Conservation (phyloP, 176 grass and related monocot species). For the Alloteropsis semialata region DNA sequence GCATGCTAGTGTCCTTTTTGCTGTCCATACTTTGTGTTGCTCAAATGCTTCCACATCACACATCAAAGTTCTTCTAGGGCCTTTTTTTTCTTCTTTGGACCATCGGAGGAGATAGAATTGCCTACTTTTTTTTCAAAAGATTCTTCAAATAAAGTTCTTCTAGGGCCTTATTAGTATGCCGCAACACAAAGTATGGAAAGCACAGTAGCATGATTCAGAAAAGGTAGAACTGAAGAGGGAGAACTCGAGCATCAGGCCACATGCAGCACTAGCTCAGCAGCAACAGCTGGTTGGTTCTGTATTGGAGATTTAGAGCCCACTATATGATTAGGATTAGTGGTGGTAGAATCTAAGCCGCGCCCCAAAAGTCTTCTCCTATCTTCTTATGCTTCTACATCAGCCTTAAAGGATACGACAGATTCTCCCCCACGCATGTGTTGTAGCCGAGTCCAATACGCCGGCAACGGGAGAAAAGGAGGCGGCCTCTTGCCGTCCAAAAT, state of each 20-base stretch:
- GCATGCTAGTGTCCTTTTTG: no score
- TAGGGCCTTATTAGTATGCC: neutral
- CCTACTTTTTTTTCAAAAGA: neutral
- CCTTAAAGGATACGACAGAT: neutral
- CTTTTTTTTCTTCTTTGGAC: neutral
- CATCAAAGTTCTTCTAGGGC: no score
- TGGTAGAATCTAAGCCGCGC: neutral
- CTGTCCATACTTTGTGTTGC: no score
- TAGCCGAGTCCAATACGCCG: neutral
- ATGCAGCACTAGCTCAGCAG: neutral
- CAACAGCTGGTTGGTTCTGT: neutral
- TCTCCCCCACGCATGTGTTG: neutral
- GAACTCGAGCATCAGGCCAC: neutral
- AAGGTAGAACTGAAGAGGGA: neutral
- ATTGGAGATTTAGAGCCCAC: neutral
- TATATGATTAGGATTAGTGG: neutral
- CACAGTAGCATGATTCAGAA: neutral
- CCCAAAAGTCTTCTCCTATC: neutral
- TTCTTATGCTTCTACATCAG: neutral
- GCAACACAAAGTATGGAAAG: neutral
- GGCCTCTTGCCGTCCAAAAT: no score
- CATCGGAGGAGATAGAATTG: neutral
- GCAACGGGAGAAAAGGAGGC: neutral
- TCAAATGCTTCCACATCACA: no score
- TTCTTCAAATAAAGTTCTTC: neutral